Conservation (phyloP, 2,329 filamentous ascomycete species). For the Esteya vermicola region DNA sequence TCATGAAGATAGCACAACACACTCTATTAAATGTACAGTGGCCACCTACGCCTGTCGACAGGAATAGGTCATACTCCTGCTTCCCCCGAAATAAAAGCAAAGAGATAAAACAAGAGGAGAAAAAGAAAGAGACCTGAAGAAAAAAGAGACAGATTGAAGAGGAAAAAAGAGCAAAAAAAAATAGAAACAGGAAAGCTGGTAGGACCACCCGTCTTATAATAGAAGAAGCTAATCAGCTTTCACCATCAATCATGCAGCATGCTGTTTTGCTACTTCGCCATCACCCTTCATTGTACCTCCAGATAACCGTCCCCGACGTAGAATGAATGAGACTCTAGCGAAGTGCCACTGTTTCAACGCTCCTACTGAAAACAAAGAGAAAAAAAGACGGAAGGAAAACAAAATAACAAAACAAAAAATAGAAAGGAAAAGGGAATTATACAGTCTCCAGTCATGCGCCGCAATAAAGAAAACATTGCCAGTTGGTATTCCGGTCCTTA, state of each 20-base stretch:
- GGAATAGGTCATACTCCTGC: background rate
- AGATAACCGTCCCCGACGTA: no score
- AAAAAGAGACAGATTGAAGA: background rate
- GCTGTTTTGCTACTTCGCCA: no score
- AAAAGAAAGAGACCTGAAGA: background rate
- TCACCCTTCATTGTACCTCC: no score
- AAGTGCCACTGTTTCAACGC: background rate
- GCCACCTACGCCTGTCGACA: background rate
- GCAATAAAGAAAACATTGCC: constrained; percentile 2
- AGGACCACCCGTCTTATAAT: no score
- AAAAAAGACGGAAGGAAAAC: background rate
- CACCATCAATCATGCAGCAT: no score
- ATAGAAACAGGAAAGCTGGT: background rate
- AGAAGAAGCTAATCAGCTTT: no score
- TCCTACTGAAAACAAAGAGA: background rate
- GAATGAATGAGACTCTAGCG: no score
- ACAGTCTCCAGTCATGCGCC: background rate
- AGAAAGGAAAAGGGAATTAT: background rate
- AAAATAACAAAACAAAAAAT: background rate
- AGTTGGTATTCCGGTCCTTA: constrained; percentile 2
- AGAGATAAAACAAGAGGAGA: background rate
- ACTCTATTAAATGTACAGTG: background rate
- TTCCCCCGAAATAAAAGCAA: background rate
- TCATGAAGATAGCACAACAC: background rate
- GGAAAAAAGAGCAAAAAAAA: background rate